A percentile compares a stretch with the other conserved stretches of the same genome.
Conservation (phyloP, 176 grass and related monocot species). For the Musa troglodytarum region DNA sequence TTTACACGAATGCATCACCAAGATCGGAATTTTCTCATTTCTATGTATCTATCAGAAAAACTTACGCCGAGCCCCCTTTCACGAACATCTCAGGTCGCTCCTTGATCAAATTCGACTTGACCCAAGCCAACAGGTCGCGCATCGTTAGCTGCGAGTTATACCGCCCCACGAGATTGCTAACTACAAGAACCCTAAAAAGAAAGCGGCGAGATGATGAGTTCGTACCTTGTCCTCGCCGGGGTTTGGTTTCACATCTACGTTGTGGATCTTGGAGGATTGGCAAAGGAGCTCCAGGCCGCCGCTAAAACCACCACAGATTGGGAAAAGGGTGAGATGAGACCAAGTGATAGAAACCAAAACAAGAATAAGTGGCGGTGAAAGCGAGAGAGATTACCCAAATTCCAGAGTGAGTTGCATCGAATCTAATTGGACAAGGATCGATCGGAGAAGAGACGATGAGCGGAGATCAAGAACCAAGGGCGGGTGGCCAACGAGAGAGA, state of each 20-base stretch:
- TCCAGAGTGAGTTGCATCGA: constrained; percentile 73
- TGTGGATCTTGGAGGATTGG: constrained; percentile 63
- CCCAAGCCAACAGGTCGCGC: constrained; percentile 52
- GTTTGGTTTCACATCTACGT: constrained; percentile 45
- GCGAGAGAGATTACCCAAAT: constrained; percentile 49
- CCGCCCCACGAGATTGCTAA: background rate
- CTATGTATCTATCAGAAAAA: background rate
- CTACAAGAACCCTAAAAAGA: too few relatives aligned
- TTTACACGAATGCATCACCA: background rate
- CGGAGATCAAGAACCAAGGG: too few relatives aligned
- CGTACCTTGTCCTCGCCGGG: constrained; percentile 38
- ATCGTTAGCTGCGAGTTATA: constrained; percentile 31
- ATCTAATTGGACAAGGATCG: too few relatives aligned
- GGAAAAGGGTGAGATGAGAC: background rate
- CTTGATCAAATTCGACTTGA: constrained; percentile 88
- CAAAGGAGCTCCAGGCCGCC: constrained; percentile 81
- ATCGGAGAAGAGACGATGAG: too few relatives aligned
- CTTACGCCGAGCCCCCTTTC: constrained; percentile 74
- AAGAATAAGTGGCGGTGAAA: background rate
- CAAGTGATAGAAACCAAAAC: background rate
- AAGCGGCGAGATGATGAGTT: too few relatives aligned
- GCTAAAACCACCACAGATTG: constrained; percentile 15
- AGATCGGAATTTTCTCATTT: background rate
- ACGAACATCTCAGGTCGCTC: constrained; percentile 94
- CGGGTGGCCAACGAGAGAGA: too few relatives aligned